Evolutionary conservation across 2,329 filamentous ascomycete genomes (phyloP), one percentile per base, ranked within the genome.

Genomic region (Clonostachys byssicola): DNA sequence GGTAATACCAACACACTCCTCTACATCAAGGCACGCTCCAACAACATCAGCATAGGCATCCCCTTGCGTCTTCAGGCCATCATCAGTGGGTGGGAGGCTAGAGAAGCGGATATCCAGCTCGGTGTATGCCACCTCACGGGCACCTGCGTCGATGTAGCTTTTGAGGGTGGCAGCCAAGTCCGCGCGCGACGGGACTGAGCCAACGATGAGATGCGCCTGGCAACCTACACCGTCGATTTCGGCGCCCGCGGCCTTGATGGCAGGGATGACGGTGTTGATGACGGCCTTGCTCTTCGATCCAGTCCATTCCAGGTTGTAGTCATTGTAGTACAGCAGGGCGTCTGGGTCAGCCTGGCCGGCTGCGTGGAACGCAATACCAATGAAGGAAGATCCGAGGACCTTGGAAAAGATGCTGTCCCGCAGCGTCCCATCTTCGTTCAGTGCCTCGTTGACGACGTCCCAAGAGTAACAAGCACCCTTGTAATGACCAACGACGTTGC

Each of bases 381-480:
- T 73, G 63, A 77, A 86, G 40, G 72, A 69, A 12, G 73, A 72
- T 18, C 80, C 80, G 16, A 85, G 72, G 34, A 72, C 72, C 33
- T 71, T 60, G 60, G 75, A 74, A 64, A 81, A 86, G 51, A 83
- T 71, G 47, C 63, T 70, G 48, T 68, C 56, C 47, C 80, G 70
- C 63, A 70, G 78, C 8, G 68, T 72, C 13, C 78, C 80, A 53
- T 78, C 73, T 17, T 85, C 81, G 48, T 76, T 72, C 39, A 83
- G 70, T 5, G 74, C 77, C 66, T 86, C 82, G 59, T 86, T 86
- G 18, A 84, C 73, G 0, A 86, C 82, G 47, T 86, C 82, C 81
- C 81, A 86, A 33, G 75, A 72, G 59, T 80, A 79, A 62, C 81
- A 83, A 54, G 78, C 70, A 47, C 78, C 76, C 60, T 75, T 75